These are phyloP conservation scores for Colletotrichum gloeosporioides DNA, from an alignment of 2,329 filamentous ascomycete species.

Conservation along the genomic window DNA sequence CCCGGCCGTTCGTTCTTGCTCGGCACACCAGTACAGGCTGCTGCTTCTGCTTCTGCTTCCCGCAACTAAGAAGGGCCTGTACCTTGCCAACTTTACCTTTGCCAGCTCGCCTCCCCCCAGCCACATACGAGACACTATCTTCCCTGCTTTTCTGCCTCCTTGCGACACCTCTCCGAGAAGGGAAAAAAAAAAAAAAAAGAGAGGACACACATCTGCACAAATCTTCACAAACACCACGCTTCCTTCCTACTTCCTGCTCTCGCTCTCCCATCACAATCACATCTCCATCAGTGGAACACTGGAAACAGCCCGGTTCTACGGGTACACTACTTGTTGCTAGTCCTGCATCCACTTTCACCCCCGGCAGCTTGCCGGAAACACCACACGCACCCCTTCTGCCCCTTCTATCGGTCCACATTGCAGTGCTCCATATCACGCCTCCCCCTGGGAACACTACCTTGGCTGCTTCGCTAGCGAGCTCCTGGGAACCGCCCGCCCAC, in stretches of 20 bases:
- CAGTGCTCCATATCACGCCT: constrained; percentile 10
- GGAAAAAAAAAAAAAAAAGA: background rate
- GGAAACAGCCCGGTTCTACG: constrained; percentile 9
- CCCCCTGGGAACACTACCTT: constrained; percentile 18
- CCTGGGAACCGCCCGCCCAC: constrained; percentile 17
- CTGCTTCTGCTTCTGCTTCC: background rate
- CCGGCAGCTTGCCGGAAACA: constrained; percentile 11
- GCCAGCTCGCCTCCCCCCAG: constrained; percentile 21
- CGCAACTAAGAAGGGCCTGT: background rate
- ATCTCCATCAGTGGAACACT: constrained; percentile 11
- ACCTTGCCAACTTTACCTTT: background rate
- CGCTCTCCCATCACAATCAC: background rate
- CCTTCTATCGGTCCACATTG: constrained; percentile 13
- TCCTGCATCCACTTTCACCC: constrained; percentile 15
- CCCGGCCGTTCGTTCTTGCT: constrained; percentile 12
- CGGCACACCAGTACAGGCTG: background rate
- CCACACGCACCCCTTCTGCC: constrained; percentile 13
- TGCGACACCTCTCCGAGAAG: constrained; percentile 15
- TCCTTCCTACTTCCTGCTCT: background rate
- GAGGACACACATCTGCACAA: background rate
- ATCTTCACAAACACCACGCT: background rate
- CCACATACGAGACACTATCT: constrained; percentile 28
- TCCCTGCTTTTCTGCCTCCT: constrained; percentile 30
- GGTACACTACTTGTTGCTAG: constrained; percentile 6
- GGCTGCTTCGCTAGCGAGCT: constrained; percentile 17